These are phyloP conservation scores for Solanum pimpinellifolium DNA, from an alignment of 257 asterid species.

Conservation along the genomic window DNA sequence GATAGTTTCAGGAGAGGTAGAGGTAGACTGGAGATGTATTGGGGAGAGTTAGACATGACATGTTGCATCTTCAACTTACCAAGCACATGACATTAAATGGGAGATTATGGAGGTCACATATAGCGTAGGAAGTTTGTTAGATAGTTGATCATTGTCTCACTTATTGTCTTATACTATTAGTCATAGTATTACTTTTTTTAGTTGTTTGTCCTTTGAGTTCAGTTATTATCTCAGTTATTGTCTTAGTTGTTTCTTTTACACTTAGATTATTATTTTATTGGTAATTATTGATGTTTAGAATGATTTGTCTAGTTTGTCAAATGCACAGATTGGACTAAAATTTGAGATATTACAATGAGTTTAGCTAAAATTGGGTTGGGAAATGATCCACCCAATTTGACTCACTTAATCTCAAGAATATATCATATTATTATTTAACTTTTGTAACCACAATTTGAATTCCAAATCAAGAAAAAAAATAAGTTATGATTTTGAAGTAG, in stretches of 20 bases:
- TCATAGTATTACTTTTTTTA: not conserved
- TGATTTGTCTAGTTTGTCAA: not conserved
- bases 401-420: not conserved
- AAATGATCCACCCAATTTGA: not conserved
- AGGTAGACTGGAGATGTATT: not conserved
- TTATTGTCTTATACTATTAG: not conserved
- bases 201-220: not conserved
- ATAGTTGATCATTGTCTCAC: not conserved
- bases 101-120: not conserved
- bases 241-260: not conserved
- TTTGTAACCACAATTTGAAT: not conserved
- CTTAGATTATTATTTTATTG: not conserved
- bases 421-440: not conserved
- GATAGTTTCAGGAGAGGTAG: not conserved
- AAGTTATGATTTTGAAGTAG: not conserved
- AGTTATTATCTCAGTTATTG: not conserved
- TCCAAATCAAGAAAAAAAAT: not conserved
- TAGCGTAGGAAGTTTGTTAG: not conserved
- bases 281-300: no score
- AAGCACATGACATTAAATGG: not conserved
- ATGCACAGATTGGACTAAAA: not conserved
- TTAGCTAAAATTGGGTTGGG: not conserved
- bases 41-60: not conserved
- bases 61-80: not conserved
- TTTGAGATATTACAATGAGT: not conserved